Percentiles rank a stretch among this genome's conserved stretches.
These are phyloP conservation scores for Elongisporangium undulatum DNA, from an alignment of 352 stramenopile genomes.

Conservation along the genomic window DNA sequence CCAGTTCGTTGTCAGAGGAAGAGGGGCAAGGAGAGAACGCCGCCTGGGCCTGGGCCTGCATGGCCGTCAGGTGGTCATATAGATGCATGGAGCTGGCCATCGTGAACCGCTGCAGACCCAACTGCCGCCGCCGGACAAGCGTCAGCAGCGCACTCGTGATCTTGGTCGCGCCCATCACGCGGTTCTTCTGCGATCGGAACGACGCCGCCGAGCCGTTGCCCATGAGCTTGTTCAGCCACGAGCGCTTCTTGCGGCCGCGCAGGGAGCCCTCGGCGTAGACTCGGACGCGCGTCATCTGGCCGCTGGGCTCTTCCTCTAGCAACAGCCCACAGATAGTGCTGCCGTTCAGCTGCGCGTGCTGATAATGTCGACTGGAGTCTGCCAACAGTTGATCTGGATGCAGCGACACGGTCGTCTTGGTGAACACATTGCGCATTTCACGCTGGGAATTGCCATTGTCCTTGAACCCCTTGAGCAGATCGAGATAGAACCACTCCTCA, in stretches of 20 bases:
- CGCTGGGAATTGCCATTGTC: background rate
- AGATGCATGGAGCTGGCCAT: slow-evolving; percentile 1
- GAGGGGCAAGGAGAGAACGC: slow-evolving; percentile 36
- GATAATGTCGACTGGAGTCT: background rate
- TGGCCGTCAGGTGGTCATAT: background rate
- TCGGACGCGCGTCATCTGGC: slow-evolving; percentile 22
- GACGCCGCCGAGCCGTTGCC: background rate
- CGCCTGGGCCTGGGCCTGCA: background rate
- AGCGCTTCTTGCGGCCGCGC: background rate
- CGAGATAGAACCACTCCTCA: slow-evolving; percentile 26
- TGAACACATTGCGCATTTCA: slow-evolving; percentile 9
- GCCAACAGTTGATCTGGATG: slow-evolving; percentile 5
- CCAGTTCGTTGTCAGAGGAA: slow-evolving; percentile 2
- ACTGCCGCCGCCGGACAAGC: slow-evolving; percentile 18
- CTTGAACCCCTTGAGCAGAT: slow-evolving; percentile 6
- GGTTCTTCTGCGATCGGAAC: slow-evolving; percentile 11
- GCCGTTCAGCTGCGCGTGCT: background rate
- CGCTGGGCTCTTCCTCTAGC: slow-evolving; percentile 20
- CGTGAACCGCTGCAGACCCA: slow-evolving; percentile 19
- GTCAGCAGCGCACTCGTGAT: slow-evolving; percentile 18
- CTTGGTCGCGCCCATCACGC: slow-evolving; percentile 24
- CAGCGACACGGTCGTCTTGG: slow-evolving; percentile 19
- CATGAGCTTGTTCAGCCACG: background rate
- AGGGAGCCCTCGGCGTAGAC: slow-evolving; percentile 27
- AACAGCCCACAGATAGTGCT: slow-evolving; percentile 14